These are phyloP conservation scores for Tephrocybe sp. DNA, from an alignment of 768 basidiomycete species.

Conservation along the genomic window DNA sequence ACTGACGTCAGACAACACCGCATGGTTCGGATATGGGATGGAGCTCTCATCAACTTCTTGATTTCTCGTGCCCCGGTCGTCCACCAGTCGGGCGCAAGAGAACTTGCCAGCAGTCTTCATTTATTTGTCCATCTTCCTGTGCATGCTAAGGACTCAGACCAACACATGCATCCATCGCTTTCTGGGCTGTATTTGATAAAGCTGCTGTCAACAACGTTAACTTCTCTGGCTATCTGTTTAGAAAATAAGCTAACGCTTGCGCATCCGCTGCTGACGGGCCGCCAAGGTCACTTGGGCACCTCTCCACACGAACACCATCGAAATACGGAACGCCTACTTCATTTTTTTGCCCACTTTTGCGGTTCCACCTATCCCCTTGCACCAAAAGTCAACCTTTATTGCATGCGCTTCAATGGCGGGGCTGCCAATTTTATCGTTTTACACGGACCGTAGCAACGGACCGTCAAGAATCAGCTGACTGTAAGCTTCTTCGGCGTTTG, in stretches of 20 bases:
- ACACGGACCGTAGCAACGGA: constrained; percentile 18
- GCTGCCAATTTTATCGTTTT: background rate
- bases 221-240: background rate
- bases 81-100: too few species aligned
- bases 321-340: background rate
- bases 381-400: background rate
- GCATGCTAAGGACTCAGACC: too few species aligned
- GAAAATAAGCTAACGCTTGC: background rate
- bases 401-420: constrained; percentile 2
- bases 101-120: too few species aligned
- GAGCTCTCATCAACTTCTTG: too few species aligned
- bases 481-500: constrained; percentile 8
- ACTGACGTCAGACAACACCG: too few species aligned
- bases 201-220: too few species aligned
- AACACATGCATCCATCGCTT: too few species aligned
- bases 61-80: too few species aligned
- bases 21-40: too few species aligned
- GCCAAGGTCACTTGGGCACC: background rate
- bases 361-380: background rate
- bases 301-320: background rate
- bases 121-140: too few species aligned
- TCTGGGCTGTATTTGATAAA: too few species aligned
- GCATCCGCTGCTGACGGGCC: background rate
- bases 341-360: background rate
- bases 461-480: constrained; percentile 19